Percentiles rank a stretch among this genome's conserved stretches.
These are phyloP conservation scores for Chlorophyllum brunneum DNA, from an alignment of 768 basidiomycete species.

Conservation along the genomic window DNA sequence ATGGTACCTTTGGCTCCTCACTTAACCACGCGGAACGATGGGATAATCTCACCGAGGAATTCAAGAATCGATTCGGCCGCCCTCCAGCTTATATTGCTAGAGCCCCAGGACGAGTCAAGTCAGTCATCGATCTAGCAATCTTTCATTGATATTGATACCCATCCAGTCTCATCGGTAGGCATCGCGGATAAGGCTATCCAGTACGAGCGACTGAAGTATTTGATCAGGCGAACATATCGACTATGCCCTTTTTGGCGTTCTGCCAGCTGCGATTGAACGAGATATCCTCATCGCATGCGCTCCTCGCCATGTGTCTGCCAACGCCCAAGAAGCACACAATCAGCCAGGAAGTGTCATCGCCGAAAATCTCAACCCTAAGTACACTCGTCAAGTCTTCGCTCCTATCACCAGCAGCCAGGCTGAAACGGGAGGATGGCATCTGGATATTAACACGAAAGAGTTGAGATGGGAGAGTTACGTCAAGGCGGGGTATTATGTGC, in stretches of 20 bases:
- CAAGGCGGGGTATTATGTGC: slow-evolving; percentile 80
- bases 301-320: slow-evolving; percentile 30
- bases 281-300: slow-evolving; percentile 81
- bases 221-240: slow-evolving; percentile 75
- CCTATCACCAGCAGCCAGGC: slow-evolving; percentile 45
- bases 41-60: slow-evolving; percentile 58
- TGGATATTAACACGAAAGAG: slow-evolving; percentile 68
- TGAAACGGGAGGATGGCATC: slow-evolving; percentile 51
- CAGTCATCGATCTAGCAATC: slow-evolving; percentile 17
- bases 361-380: slow-evolving; percentile 60
- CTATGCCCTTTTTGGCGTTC: slow-evolving; percentile 78
- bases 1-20: slow-evolving; percentile 48
- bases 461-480: slow-evolving; percentile 86
- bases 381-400: slow-evolving; percentile 53
- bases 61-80: slow-evolving; percentile 58
- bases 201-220: no score
- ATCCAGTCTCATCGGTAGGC: slow-evolving; percentile 39
- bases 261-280: slow-evolving; percentile 81
- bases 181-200: no score
- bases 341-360: slow-evolving; percentile 54
- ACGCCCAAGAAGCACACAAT: slow-evolving; percentile 24
- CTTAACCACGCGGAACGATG: slow-evolving; percentile 57
- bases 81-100: slow-evolving; percentile 68
- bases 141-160: background rate
- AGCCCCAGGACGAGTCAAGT: slow-evolving; percentile 85